Conservation (phyloP, 2,329 filamentous ascomycete species). For the Zelopaecilomyces penicillatus region DNA sequence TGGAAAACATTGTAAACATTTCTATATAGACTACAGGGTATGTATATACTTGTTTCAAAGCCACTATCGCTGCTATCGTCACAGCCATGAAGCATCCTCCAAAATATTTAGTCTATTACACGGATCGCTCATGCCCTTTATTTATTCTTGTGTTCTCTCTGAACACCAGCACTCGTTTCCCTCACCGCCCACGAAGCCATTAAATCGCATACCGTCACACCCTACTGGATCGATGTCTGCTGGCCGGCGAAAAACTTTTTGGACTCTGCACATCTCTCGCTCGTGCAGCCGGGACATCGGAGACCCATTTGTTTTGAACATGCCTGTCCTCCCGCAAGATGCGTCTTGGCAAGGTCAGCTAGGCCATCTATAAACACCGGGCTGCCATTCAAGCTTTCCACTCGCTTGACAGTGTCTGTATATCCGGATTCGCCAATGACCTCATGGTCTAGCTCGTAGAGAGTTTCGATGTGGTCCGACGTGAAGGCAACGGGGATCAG, state of each 20-base stretch:
- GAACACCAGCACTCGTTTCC: no score
- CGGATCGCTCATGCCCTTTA: neutral
- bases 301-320: slow-evolving; percentile 83
- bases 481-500: slow-evolving; percentile 96
- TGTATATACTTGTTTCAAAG: no score
- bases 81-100: no score
- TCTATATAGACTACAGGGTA: no score
- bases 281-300: slow-evolving; percentile 88
- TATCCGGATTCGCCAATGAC: slow-evolving; percentile 83
- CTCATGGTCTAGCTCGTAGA: slow-evolving; percentile 89
- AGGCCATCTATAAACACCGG: slow-evolving; percentile 84
- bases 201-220: no score
- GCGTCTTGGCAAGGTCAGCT: slow-evolving; percentile 75
- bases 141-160: neutral
- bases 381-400: slow-evolving; percentile 85
- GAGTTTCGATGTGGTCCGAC: slow-evolving; percentile 96
- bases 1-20: no score
- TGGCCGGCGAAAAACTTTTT: slow-evolving; percentile 56
- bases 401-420: slow-evolving; percentile 74
- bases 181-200: no score
- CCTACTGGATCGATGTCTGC: slow-evolving; percentile 13
- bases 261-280: slow-evolving; percentile 73
- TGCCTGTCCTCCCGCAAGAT: slow-evolving; percentile 58
- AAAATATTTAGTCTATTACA: no score
- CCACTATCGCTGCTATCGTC: no score